Base-by-base conservation (phyloP, 2,329 filamentous ascomycete genomes). In the Fusarium euwallaceae region DNA sequence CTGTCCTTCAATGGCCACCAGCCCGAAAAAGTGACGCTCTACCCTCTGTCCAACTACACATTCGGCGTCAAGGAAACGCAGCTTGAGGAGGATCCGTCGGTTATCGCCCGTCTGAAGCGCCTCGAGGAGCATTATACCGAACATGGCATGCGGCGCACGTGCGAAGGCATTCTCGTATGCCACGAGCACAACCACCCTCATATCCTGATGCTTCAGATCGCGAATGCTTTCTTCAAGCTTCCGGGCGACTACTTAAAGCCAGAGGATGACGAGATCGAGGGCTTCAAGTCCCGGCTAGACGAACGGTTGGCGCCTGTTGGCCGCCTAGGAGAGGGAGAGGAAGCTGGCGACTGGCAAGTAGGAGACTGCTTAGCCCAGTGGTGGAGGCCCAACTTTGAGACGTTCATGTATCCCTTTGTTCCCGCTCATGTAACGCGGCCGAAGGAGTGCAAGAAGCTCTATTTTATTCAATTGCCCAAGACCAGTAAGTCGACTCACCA, bases 141-240 rank as follows among this genome's bases (percentile, higher is more conserved):
- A 73, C 92, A 98, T 87, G 97, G 97, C 80, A 99, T 99, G 97
- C 93, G 97, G 67, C 92, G 97, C 66, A 98, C 97, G 20, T 98
- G 96, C 84, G 97, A 99, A 86, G 97, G 95, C 79, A 95, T 99
- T 78, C 90, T 99, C 58, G 95, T 99, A 77, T 99, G 97, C 86
- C 97, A 99, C 83, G 97, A 99, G 85, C 96, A 98, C 88, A 98
- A 98, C 86, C 97, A 98, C 84, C 97, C 97, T 16, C 97, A 99
- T 84, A 97, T 99, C 74, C 87, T 99, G 76, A 98, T 99, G 97
- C 89, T 99, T 73, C 97, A 99, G 88, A 99, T 99, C 80, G 97
- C 97, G 63, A 99, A 99, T 83, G 96, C 97, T 27, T 99, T 99
- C 87, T 99, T 99, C 88, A 99, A 99, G 87, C 90, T 99, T 83